These are phyloP conservation scores for Amanita pseudoporphyria DNA, from an alignment of 768 basidiomycete species.

Conservation along the genomic window DNA sequence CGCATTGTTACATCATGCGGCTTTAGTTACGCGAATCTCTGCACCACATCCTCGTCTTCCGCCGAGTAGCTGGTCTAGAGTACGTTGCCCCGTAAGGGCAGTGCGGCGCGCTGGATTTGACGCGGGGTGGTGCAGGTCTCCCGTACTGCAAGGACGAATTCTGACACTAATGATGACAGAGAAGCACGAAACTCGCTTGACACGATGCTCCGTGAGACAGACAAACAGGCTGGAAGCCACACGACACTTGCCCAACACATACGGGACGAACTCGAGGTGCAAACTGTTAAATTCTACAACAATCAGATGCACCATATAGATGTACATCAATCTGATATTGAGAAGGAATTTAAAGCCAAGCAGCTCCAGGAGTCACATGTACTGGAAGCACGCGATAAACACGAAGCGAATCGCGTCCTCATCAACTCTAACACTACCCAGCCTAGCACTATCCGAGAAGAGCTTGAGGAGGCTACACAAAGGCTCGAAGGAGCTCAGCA, in stretches of 20 bases:
- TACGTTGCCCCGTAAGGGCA: background rate
- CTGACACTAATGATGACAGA: conserved; percentile 28
- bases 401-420: conserved; percentile 83
- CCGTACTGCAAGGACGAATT: background rate
- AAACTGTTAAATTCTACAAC: conserved; percentile 45
- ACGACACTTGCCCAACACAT: conserved; percentile 66
- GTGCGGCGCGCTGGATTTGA: background rate
- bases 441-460: conserved; percentile 82
- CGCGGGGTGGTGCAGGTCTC: background rate
- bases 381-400: conserved; percentile 84
- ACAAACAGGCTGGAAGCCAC: conserved; percentile 70
- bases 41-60: background rate
- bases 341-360: conserved; percentile 87
- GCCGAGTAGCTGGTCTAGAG: background rate
- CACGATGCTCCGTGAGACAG: conserved; percentile 74
- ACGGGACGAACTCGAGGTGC: conserved; percentile 64
- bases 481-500: conserved; percentile 89
- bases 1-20: conserved; percentile 22
- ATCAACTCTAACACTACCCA: conserved; percentile 95
- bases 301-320: conserved; percentile 69
- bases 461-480: conserved; percentile 79
- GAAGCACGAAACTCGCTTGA: conserved; percentile 78
- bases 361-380: conserved; percentile 82
- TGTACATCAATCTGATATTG: conserved; percentile 62
- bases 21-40: background rate